phyloP scores from a whole-genome alignment of 2,329 filamentous ascomycete genomes.

The Talaromyces pinophilus region DNA sequence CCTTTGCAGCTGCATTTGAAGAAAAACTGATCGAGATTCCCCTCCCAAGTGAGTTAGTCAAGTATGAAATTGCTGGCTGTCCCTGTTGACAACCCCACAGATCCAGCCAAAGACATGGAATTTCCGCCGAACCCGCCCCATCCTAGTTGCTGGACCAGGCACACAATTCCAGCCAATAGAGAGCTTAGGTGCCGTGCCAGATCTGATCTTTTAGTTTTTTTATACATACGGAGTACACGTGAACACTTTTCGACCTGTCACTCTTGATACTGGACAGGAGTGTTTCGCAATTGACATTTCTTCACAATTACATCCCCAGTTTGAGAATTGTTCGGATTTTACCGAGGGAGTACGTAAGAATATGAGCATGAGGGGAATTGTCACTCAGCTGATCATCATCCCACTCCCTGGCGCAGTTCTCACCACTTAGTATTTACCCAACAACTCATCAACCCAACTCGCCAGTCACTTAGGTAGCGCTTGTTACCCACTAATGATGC shows the following conservation, averaged over 20 bases:
- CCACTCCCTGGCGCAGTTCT: background rate
- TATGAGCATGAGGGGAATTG: background rate
- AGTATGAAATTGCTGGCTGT: background rate
- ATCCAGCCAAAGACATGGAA: slow-evolving; percentile 3
- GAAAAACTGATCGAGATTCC: background rate
- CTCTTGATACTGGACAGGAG: background rate
- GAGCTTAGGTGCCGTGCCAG: background rate
- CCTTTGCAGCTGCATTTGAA: background rate
- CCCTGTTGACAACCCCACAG: slow-evolving; percentile 3
- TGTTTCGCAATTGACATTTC: background rate
- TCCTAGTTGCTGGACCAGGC: background rate
- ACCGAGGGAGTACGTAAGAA: background rate
- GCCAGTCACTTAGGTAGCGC: background rate
- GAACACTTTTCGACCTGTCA: background rate
- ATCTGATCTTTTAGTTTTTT: background rate
- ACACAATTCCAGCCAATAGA: slow-evolving; percentile 12
- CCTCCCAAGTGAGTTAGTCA: background rate
- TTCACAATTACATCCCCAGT: background rate
- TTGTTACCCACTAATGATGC: background rate
- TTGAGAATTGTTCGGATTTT: background rate
- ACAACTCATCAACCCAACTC: background rate
- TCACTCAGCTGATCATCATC: background rate
- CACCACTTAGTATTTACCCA: background rate
- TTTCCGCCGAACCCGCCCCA: background rate
- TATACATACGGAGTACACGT: background rate